Evolutionary conservation across 2,329 filamentous ascomycete species (phyloP).

Genomic region (Didymella glomerata): DNA sequence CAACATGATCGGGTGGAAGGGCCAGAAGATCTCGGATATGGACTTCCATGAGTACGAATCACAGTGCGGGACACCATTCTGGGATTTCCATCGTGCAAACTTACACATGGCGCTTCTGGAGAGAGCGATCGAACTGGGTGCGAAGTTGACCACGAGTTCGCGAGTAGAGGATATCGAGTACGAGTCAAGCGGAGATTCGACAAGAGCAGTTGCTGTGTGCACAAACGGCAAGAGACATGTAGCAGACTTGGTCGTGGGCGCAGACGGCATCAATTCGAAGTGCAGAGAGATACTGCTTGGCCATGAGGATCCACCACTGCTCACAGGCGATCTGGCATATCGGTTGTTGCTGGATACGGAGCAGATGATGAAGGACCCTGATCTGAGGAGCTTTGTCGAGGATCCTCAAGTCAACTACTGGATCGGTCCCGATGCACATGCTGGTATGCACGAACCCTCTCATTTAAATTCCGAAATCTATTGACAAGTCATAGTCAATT

Average conservation of each 20-base stretch:
- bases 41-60: conserved; percentile 56
- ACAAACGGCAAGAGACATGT: conserved; percentile 48
- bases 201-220: conserved; percentile 52
- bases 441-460: conserved; percentile 37
- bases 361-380: conserved; percentile 58
- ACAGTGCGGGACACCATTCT: conserved; percentile 57
- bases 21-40: conserved; percentile 58
- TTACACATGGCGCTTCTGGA: conserved; percentile 60
- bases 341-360: conserved; percentile 57
- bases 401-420: conserved; percentile 62
- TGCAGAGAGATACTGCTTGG: conserved; percentile 57
- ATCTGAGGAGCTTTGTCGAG: conserved; percentile 56
- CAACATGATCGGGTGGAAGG: conserved; percentile 64
- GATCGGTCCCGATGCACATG: conserved; percentile 61
- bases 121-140: conserved; percentile 60
- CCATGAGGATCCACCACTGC: conserved; percentile 55
- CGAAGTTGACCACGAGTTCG: conserved; percentile 55
- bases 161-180: conserved; percentile 56
- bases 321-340: conserved; percentile 63
- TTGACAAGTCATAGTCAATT: conserved; percentile 54
- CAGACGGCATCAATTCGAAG: conserved; percentile 59
- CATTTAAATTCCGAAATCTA: too few relatives aligned
- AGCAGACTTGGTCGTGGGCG: conserved; percentile 59
- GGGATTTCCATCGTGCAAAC: conserved; percentile 65
- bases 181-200: conserved; percentile 34